Percentiles rank a stretch among this genome's conserved stretches.
phyloP scores from a whole-genome alignment of 1,284 basidiomycete species.

The Rhodotorula sp. region DNA sequence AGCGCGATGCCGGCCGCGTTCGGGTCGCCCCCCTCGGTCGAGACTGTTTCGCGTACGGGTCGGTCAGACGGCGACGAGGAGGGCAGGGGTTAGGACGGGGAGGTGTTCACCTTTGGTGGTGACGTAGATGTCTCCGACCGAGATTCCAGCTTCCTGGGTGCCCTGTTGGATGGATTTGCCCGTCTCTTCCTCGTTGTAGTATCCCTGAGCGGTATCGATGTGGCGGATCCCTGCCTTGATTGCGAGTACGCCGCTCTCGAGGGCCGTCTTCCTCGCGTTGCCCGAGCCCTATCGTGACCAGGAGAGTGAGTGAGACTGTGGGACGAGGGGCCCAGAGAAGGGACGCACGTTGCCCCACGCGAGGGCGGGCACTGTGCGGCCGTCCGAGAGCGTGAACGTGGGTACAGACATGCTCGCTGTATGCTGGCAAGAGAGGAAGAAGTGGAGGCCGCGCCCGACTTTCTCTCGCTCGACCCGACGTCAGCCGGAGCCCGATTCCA shows the following conservation, averaged over 20 bases:
- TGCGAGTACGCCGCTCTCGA: slow-evolving; percentile 28
- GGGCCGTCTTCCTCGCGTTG: slow-evolving; percentile 33
- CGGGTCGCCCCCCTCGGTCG: slow-evolving; percentile 28
- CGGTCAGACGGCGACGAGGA: too few relatives aligned
- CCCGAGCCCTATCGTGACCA: slow-evolving; percentile 34
- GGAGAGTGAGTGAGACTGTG: not conserved
- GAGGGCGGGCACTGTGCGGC: slow-evolving; percentile 32
- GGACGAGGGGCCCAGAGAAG: too few relatives aligned
- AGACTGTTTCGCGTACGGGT: slow-evolving; percentile 6
- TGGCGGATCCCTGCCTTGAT: slow-evolving; percentile 36
- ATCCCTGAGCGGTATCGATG: slow-evolving; percentile 41
- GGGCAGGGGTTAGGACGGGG: not conserved
- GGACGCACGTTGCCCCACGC: slow-evolving; percentile 35
- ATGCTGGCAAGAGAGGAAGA: not conserved
- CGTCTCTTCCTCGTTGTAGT: slow-evolving; percentile 37
- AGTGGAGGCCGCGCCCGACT: not conserved
- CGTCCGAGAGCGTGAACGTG: slow-evolving; percentile 37
- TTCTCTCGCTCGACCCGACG: not conserved
- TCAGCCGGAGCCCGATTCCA: not conserved
- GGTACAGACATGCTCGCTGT: slow-evolving; percentile 18
- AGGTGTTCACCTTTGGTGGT: slow-evolving; percentile 38
- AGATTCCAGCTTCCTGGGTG: slow-evolving; percentile 11
- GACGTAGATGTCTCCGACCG: slow-evolving; percentile 25
- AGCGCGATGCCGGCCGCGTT: slow-evolving; percentile 20
- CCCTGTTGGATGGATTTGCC: slow-evolving; percentile 29